Evolutionary conservation across 805 yeast species (phyloP).

Genomic region (Lachancea mirantina): DNA sequence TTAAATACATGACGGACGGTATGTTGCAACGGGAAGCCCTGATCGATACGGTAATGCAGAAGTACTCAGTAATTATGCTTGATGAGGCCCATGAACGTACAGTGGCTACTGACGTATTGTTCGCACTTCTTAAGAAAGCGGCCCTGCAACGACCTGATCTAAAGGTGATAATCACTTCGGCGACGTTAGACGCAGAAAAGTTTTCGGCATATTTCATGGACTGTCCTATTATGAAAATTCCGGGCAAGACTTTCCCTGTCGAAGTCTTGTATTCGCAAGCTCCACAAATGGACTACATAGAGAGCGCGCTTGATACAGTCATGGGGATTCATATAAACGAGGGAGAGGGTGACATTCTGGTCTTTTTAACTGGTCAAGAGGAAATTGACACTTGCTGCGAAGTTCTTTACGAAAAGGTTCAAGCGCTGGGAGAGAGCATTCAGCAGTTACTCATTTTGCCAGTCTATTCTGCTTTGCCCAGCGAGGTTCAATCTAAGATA

Average conservation of each 20-base stretch:
- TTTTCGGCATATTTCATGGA: slow-evolving; percentile 69
- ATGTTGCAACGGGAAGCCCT: slow-evolving; percentile 86
- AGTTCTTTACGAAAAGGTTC: slow-evolving; percentile 55
- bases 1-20: slow-evolving; percentile 96
- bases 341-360: slow-evolving; percentile 70
- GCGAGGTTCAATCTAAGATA: slow-evolving; percentile 81
- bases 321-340: slow-evolving; percentile 81
- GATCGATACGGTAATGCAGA: slow-evolving; percentile 65
- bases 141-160: slow-evolving; percentile 61
- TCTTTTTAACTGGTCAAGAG: slow-evolving; percentile 86
- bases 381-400: slow-evolving; percentile 91
- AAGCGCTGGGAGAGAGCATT: slow-evolving; percentile 54
- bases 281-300: slow-evolving; percentile 82
- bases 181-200: slow-evolving; percentile 85
- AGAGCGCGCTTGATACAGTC: slow-evolving; percentile 76
- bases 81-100: slow-evolving; percentile 99
- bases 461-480: slow-evolving; percentile 84
- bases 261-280: slow-evolving; percentile 71
- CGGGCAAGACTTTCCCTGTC: slow-evolving; percentile 89
- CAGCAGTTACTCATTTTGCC: slow-evolving; percentile 73
- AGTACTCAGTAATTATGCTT: slow-evolving; percentile 79
- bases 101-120: slow-evolving; percentile 83
- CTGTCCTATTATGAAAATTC: slow-evolving; percentile 79
- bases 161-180: slow-evolving; percentile 80
- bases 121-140: slow-evolving; percentile 77